These are phyloP conservation scores for Pleurotus eryngii DNA, from an alignment of 768 basidiomycete species.

Conservation along the genomic window DNA sequence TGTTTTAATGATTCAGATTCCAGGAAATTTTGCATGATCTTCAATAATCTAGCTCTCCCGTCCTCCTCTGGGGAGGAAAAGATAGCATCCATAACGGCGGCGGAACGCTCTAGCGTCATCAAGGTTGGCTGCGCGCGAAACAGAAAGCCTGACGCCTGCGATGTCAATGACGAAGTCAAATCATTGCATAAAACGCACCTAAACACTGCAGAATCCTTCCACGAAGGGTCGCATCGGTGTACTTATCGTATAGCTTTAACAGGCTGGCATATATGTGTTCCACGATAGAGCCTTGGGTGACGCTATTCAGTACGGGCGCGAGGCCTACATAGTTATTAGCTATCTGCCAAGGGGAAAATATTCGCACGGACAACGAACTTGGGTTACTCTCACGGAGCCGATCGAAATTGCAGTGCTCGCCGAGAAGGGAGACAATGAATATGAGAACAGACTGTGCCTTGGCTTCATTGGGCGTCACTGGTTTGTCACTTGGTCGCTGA, in stretches of 20 bases:
- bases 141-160: conserved; percentile 62
- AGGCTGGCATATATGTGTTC: conserved; percentile 79
- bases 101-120: conserved; percentile 79
- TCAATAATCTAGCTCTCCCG: conserved; percentile 67
- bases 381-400: conserved; percentile 56
- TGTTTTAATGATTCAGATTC: conserved; percentile 80
- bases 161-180: too few relatives aligned
- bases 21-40: conserved; percentile 91
- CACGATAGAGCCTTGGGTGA: conserved; percentile 73
- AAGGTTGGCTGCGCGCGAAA: conserved; percentile 90
- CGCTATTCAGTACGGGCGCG: conserved; percentile 50
- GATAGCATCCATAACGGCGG: conserved; percentile 85
- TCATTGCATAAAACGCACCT: conserved; percentile 42
- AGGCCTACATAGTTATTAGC: conserved; percentile 38
- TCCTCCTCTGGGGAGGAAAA: conserved; percentile 76
- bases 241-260: conserved; percentile 69
- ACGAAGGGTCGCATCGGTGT: conserved; percentile 53
- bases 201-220: conserved; percentile 82
- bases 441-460: conserved; percentile 67
- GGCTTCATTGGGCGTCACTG: conserved; percentile 45
- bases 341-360: background rate
- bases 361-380: conserved; percentile 38
- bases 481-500: conserved; percentile 35
- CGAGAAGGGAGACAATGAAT: conserved; percentile 81
- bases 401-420: conserved; percentile 90